Conservation (phyloP, 352 stramenopile genomes). For the Phytophthora nicotianae region DNA sequence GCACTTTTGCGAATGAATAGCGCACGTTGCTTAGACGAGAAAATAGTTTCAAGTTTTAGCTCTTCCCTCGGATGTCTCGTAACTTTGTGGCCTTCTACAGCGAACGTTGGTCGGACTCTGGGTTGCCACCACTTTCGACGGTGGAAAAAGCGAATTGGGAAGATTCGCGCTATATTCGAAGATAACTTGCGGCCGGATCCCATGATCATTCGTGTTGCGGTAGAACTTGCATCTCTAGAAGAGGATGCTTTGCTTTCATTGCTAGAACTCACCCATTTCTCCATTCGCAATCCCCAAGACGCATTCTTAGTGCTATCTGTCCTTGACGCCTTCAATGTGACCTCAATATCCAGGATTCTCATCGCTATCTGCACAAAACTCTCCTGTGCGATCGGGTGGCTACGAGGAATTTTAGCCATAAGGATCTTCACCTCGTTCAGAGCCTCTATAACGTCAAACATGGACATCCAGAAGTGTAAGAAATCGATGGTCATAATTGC, state of each 20-base stretch:
- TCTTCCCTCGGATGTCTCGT: not conserved
- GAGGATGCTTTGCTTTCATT: conserved; percentile 3
- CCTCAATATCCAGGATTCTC: conserved; percentile 10
- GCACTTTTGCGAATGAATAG: conserved; percentile 35
- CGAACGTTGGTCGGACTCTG: not conserved
- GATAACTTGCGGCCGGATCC: not conserved
- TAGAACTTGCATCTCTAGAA: not conserved
- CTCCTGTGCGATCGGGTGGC: conserved; percentile 6
- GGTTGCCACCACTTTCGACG: not conserved
- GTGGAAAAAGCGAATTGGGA: conserved; percentile 10
- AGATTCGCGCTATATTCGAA: conserved; percentile 14
- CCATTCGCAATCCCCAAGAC: conserved; percentile 10
- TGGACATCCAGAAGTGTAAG: conserved; percentile 31
- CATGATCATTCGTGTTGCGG: not conserved
- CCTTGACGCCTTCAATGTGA: not conserved
- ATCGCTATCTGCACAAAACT: conserved; percentile 30
- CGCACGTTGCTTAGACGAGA: conserved; percentile 18
- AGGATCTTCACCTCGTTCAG: conserved; percentile 22
- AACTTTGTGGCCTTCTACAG: not conserved
- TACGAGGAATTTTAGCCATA: conserved; percentile 20
- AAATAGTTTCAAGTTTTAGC: conserved; percentile 20
- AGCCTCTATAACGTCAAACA: conserved; percentile 22
- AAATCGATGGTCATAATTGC: conserved; percentile 17
- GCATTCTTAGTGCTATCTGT: not conserved
- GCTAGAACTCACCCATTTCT: conserved; percentile 12